phyloP scores from a whole-genome alignment of 2,329 filamentous ascomycete genomes.

The Ophiostoma quercus region DNA sequence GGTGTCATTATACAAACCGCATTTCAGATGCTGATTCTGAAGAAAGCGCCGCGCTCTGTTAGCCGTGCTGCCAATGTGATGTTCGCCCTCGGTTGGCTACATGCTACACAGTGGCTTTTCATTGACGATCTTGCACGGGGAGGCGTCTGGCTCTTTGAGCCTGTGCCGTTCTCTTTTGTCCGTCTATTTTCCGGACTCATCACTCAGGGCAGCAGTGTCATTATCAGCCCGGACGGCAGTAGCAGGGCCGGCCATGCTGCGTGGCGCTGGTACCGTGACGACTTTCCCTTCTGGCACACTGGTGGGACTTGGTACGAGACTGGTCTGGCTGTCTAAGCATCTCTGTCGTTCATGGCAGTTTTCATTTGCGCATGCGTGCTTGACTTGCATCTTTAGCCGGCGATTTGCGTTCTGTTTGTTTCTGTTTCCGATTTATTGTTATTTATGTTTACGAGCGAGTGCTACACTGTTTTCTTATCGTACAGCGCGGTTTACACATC shows the following conservation, averaged over 20 bases:
- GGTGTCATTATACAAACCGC: constrained; percentile 58
- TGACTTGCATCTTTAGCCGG: background rate
- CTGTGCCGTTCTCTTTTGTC: constrained; percentile 69
- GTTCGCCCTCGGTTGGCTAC: constrained; percentile 63
- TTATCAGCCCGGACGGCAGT: constrained; percentile 56
- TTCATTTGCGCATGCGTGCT: background rate
- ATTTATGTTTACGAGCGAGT: background rate
- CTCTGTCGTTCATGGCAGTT: no score
- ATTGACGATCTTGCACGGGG: constrained; percentile 68
- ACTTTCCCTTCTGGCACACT: constrained; percentile 51
- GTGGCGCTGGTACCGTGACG: constrained; percentile 60
- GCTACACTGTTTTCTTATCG: background rate
- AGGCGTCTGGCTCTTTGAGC: constrained; percentile 76
- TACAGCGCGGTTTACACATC: no score
- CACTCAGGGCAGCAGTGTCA: background rate
- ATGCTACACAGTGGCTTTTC: constrained; percentile 59
- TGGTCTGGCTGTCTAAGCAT: constrained; percentile 36
- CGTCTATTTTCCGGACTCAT: constrained; percentile 45
- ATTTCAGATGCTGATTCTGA: constrained; percentile 33
- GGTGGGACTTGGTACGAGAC: constrained; percentile 59
- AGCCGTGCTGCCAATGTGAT: constrained; percentile 54
- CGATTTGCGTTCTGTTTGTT: no score
- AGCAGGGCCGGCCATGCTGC: constrained; percentile 37
- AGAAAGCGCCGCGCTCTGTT: constrained; percentile 29
- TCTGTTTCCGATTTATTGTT: background rate